These are phyloP conservation scores for Kluyveromyces sp. DNA, from an alignment of 1,139 yeast species.

Conservation along the genomic window DNA sequence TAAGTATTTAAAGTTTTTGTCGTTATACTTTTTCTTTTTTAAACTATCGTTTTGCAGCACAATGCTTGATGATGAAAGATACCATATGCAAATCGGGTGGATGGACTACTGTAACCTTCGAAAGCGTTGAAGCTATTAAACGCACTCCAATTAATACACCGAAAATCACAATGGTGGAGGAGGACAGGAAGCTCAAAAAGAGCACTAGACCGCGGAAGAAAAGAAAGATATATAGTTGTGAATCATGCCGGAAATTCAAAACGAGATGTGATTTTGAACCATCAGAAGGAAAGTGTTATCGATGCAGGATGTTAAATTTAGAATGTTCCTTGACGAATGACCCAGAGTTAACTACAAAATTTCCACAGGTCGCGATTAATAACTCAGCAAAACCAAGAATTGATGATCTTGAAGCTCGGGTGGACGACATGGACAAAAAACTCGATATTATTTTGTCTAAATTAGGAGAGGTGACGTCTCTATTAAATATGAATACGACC, in stretches of 20 bases:
- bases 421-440: background rate
- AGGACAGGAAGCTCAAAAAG: conserved; percentile 4
- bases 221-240: conserved; percentile 42
- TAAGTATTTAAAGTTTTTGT: too few relatives aligned
- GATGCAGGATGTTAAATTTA: conserved; percentile 40
- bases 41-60: too few relatives aligned
- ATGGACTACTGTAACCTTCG: too few relatives aligned
- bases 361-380: conserved; percentile 6
- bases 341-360: conserved; percentile 21
- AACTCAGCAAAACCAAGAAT: background rate
- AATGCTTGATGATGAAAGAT: too few relatives aligned
- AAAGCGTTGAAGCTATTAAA: too few relatives aligned
- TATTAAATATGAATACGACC: conserved; percentile 1
- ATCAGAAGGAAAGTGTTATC: conserved; percentile 37
- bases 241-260: conserved; percentile 44
- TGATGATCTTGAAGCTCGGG: background rate
- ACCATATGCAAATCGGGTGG: too few relatives aligned
- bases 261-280: conserved; percentile 46
- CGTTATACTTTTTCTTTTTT: too few relatives aligned
- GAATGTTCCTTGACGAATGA: conserved; percentile 40
- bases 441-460: conserved; percentile 1
- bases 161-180: background rate
- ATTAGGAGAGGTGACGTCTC: background rate
- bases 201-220: conserved; percentile 29
- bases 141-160: too few relatives aligned